A percentile compares a stretch with the other conserved stretches of the same genome.
phyloP scores from a whole-genome alignment of 306 rosid genomes.

The Prunus fruticosa region DNA sequence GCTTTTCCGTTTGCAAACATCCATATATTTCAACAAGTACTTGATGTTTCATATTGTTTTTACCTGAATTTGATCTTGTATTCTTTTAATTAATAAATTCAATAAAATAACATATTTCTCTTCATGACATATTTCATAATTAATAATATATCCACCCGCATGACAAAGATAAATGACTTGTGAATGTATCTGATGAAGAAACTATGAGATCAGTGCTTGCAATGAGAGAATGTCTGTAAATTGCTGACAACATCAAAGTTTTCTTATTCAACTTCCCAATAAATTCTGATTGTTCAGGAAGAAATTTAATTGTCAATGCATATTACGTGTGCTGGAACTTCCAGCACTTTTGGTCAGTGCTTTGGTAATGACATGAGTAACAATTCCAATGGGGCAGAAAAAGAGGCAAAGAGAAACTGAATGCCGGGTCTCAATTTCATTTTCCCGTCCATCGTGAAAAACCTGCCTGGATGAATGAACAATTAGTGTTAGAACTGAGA shows the following conservation, averaged over 20 bases:
- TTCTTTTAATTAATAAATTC: no score
- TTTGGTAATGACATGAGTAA: constrained; percentile 76
- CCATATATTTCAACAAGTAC: no score
- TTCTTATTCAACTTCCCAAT: neutral
- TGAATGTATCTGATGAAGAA: neutral
- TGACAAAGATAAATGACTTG: neutral
- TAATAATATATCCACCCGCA: neutral
- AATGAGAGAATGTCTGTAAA: neutral
- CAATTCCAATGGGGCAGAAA: constrained; percentile 88
- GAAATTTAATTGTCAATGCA: constrained; percentile 28
- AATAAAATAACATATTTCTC: no score
- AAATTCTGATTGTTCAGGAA: constrained; percentile 1
- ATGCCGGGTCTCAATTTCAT: constrained; percentile 80
- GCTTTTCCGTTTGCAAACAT: neutral
- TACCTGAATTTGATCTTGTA: no score
- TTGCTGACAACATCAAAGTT: neutral
- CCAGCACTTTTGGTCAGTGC: constrained; percentile 46
- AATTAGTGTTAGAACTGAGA: constrained; percentile 14
- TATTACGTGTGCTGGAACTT: constrained; percentile 28
- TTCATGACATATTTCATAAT: no score
- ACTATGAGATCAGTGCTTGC: neutral
- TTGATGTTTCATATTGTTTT: no score
- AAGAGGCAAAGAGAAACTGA: constrained; percentile 81
- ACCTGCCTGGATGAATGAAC: constrained; percentile 57
- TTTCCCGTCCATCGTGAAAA: constrained; percentile 67